Base-by-base conservation (phyloP, 495 filamentous ascomycete genomes). In the Podospora bellae-mahoneyi region DNA sequence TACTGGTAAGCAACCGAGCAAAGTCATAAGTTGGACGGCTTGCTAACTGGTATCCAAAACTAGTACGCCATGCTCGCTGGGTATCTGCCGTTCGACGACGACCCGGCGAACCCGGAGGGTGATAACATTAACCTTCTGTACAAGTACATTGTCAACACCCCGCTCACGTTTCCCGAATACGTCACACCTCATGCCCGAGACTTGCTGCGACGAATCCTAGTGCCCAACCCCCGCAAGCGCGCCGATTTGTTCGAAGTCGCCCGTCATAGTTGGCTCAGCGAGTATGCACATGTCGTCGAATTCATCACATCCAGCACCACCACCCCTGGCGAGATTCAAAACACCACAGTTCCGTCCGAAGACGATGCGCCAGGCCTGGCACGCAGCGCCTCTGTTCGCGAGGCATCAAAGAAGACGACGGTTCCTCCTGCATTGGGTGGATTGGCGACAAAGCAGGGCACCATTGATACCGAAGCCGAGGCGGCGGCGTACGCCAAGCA, bases 71-170 rank as follows among this genome's bases (percentile, higher is more conserved):
- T 99, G 95, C 84, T 99, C 65, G 95, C 95, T 13, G 95, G 95
- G 34, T 99, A 98, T 78, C 84, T 99, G n/a, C 95, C 95, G 4
- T 99, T 99, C 75, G 95, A 99, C 74, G 95, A 99, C 74, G 95
- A 99, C 73, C 95, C 95, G 68, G 96, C 94, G 54, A 99, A 99
- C 74, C 95, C 95, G 4, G 95, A 99, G 80, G 95, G 95, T 58
- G 95, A 99, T 72, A 99, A 99, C 75, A 99, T 99, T 83, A 99
- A 98, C 78, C 84, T 98, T 5, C 84, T 99, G 63, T 99, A 99
- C 84, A 98, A 97, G 81, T 99, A 99, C 81, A 99, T 99, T 71
- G 93, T 97, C 66, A 96, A 93, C 55, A 98, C 95, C 5, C 92
- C 94, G 60, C 87, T 99, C 55, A 98, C 95, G 4, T 99, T 99